These are phyloP conservation scores for Helichrysum umbraculigerum DNA, from an alignment of 129 eudicot genomes.

Conservation along the genomic window DNA sequence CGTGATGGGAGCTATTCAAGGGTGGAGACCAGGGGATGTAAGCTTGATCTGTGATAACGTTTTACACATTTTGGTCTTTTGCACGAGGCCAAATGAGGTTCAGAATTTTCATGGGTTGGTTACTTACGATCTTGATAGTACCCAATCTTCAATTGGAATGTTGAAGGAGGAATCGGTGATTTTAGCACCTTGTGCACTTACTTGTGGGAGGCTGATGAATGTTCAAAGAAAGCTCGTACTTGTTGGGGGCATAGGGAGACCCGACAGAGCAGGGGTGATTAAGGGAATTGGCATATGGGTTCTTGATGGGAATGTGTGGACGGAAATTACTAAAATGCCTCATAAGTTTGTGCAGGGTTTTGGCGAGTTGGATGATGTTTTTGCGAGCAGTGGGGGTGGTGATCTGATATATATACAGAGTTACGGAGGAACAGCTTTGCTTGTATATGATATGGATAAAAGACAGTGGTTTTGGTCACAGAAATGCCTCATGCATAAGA, in stretches of 20 bases:
- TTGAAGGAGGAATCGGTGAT: slow-evolving; percentile 31
- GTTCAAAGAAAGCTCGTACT: slow-evolving; percentile 46
- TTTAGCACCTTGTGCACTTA: slow-evolving; percentile 46
- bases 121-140: slow-evolving; percentile 25
- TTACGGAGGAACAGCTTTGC: slow-evolving; percentile 50
- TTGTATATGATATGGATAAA: slow-evolving; percentile 45
- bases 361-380: slow-evolving; percentile 57
- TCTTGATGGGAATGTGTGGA: slow-evolving; percentile 43
- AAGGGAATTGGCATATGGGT: slow-evolving; percentile 59
- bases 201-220: slow-evolving; percentile 53
- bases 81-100: slow-evolving; percentile 27
- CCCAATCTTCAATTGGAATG: slow-evolving; percentile 1
- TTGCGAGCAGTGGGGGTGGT: slow-evolving; percentile 53
- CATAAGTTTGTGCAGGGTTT: slow-evolving; percentile 37
- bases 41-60: slow-evolving; percentile 40
- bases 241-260: slow-evolving; percentile 57
- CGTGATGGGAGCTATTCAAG: slow-evolving; percentile 32
- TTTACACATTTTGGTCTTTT: slow-evolving; percentile 44
- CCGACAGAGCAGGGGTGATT: slow-evolving; percentile 40
- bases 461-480: slow-evolving; percentile 49
- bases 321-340: slow-evolving; percentile 49
- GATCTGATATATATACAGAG: slow-evolving; percentile 56
- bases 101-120: slow-evolving; percentile 40
- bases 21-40: slow-evolving; percentile 57
- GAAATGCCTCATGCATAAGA: slow-evolving; percentile 42